Conservation (phyloP, 768 basidiomycete species). For the Amanita pallidorosea region DNA sequence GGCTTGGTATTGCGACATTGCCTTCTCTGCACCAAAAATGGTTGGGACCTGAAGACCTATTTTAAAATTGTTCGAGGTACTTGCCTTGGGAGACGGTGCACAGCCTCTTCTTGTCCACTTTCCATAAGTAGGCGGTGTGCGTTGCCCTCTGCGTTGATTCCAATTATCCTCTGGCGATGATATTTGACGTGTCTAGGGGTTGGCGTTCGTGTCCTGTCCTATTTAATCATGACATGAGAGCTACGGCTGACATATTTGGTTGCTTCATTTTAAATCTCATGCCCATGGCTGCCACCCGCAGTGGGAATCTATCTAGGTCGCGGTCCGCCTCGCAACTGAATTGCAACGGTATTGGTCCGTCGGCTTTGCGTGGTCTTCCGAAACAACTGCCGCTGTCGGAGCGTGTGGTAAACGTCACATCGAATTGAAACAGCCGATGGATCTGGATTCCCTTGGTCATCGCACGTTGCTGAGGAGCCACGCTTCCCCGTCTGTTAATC, state of each 20-base stretch:
- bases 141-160: background rate
- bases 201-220: background rate
- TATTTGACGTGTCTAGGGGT: background rate
- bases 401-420: background rate
- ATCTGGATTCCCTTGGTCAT: background rate
- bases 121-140: background rate
- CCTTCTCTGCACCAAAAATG: background rate
- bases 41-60: background rate
- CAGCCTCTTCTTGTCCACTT: background rate
- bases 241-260: background rate
- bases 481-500: background rate
- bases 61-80: background rate
- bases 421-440: background rate
- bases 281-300: background rate
- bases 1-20: background rate
- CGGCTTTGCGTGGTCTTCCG: background rate
- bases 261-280: background rate
- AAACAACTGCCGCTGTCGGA: background rate
- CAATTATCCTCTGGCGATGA: background rate
- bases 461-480: background rate
- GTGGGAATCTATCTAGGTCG: background rate
- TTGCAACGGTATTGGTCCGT: background rate
- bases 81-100: background rate
- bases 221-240: background rate
- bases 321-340: background rate